Evolutionary conservation across 768 basidiomycete species (phyloP), one percentile per base, ranked within the genome.

Genomic region (Symmetrospora coprosmae): DNA sequence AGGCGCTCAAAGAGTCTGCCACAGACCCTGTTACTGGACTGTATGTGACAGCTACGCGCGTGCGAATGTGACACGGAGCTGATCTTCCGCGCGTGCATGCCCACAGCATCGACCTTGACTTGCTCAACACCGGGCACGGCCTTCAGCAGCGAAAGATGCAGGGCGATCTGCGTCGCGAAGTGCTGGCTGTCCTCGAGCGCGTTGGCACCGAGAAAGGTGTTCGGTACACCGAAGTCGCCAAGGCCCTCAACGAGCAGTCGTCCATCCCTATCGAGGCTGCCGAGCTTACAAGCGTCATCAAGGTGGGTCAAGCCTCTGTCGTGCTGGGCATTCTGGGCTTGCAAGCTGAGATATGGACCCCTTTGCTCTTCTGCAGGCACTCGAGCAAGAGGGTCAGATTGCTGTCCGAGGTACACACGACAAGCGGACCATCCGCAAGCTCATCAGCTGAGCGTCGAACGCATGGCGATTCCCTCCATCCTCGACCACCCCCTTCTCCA

Each of bases 21-120:
- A 91, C 92, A 78, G 91, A 97, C 72, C 92, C 92, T 9, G 78
- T 86, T 23, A 96, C 91, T 13, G 92, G 92, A 52, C 89, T 91
- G 78, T 66, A 65, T 58, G 65, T 63, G n/a, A 31, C 56, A 25
- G 7, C n/a, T 50, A n/a, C n/a, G n/a, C n/a, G n/a, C n/a, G n/a
- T n/a, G n/a, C n/a, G n/a, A n/a, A n/a, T n/a, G n/a, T n/a, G n/a
- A n/a, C n/a, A n/a, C n/a, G n/a, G n/a, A n/a, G n/a, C n/a, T n/a
- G n/a, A n/a, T n/a, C n/a, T n/a, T n/a, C n/a, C n/a, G n/a, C n/a
- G n/a, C 34, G 7, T 28, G 11, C 19, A 14, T 8, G 27, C 25
- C n/a, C 30, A 19, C 34, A 43, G 48, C 11, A 92, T 96, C 70
- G 91, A 97, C 72, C 86, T 96, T 81, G 87, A 90, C 53, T 72